phyloP scores from a whole-genome alignment of 352 stramenopile species.

The Hyaloperonospora arabidopsidis region DNA sequence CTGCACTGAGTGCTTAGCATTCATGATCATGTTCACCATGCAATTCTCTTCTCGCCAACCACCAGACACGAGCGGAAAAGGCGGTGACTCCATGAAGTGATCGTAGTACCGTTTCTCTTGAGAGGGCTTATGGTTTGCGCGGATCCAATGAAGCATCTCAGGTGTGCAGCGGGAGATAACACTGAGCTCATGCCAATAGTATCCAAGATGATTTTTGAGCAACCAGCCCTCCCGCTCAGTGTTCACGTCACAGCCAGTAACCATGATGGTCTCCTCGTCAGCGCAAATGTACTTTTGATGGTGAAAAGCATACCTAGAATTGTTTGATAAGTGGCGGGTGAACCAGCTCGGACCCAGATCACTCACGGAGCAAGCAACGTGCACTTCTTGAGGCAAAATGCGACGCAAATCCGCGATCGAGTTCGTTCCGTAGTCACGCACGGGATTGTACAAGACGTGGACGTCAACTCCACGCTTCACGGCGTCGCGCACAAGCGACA shows the following conservation, averaged over 20 bases:
- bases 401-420: conserved; percentile 40
- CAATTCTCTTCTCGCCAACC: conserved; percentile 72
- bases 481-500: conserved; percentile 48
- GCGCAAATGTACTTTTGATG: conserved; percentile 78
- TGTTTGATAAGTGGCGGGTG: conserved; percentile 56
- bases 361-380: conserved; percentile 55
- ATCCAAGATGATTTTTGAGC: conserved; percentile 45
- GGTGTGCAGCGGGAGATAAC: conserved; percentile 42
- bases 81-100: conserved; percentile 42
- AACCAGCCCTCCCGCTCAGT: conserved; percentile 62
- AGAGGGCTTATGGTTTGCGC: conserved; percentile 38
- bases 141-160: conserved; percentile 57
- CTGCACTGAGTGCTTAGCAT: conserved; percentile 51
- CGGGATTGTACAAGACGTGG: conserved; percentile 65
- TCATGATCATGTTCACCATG: conserved; percentile 78
- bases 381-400: conserved; percentile 40
- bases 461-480: conserved; percentile 57
- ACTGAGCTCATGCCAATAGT: conserved; percentile 76
- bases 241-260: conserved; percentile 74
- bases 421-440: conserved; percentile 64
- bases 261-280: conserved; percentile 55
- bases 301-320: conserved; percentile 76
- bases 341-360: conserved; percentile 47
- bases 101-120: conserved; percentile 47
- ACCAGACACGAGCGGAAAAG: conserved; percentile 63